Evolutionary conservation across 2,329 filamentous ascomycete genomes (phyloP), one percentile per base, ranked within the genome.

Genomic region (Aspergillus sp.): DNA sequence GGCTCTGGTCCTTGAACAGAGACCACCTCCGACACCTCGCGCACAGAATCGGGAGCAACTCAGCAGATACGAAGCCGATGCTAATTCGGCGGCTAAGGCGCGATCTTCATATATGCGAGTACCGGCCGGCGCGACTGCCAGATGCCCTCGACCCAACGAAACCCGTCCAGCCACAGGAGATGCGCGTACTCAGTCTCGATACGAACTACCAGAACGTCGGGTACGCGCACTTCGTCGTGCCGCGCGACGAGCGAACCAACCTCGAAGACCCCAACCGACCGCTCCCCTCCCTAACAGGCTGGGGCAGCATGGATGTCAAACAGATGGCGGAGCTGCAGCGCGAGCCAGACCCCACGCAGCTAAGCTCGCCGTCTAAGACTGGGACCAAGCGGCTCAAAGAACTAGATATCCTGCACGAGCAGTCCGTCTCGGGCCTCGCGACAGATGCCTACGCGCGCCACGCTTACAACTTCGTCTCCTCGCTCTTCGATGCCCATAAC

Each of bases 141-240:
- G 10, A 22, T 10, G 6, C 19, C 19, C 5, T 6, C 10, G 19
- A 22, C 19, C 19, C 19, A 22, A 24, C 7, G 12, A 26, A 14
- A n/a, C 11, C 11, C 7, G 24, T 24, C 26, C 15, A 17, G 19
- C 26, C 33, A 29, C 35, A 25, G 10, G 36, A 45, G 27, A 37
- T 64, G 44, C 68, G 78, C 26, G 68, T 91, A 15, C 57, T 91
- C 20, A 88, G 82, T 52, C 80, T 93, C 40, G 85, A 93, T 55
- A 81, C 91, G 75, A 85, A 85, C 3, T 82, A 93, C 43, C 76
- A 75, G 26, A 93, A 93, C 53, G 65, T 93, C 3, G 84, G 83
- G 1, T 85, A 77, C 52, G 82, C 81, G 42, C 68, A 84, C 39
- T 56, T 83, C 19, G 48, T 60, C 12, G 49, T 71, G 32, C 37